Base-by-base conservation (phyloP, 1,284 basidiomycete genomes). In the Chondrostereum purpureum region DNA sequence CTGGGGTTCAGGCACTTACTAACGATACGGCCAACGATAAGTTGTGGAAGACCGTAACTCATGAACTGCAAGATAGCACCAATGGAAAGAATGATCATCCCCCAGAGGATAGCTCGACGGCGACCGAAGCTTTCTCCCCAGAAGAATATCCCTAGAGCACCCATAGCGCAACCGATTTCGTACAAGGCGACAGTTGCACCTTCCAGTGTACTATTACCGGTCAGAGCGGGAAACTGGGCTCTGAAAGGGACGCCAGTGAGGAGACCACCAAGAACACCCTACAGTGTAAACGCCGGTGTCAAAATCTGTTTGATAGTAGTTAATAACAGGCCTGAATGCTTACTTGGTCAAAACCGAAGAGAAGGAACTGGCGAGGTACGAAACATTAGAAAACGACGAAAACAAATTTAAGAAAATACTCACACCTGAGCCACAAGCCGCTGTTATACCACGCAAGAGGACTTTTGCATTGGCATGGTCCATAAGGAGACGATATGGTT, bases 81-180 rank as follows among this genome's bases (percentile, higher is more conserved):
- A 31, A 52, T 41, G 34, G 33, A 42, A 19, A 43, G 48, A 18
- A 55, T 42, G 3, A 45, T 33, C 13, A 49, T 21, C 3, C 50
- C 50, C 2, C 48, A 46, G 42, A 50, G 44, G 23, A 55, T 55
- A 3, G 46, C 51, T 14, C 54, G 48, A 34, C 44, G 24, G 24
- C 54, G 49, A 4, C 54, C 54, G n/a, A 55, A 42, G 10, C 21
- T 43, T 46, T 55, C 54, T 13, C 54, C 54, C 23, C 31, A 42
- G 39, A 41, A 42, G 27, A 46, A 46, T n/a, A 46, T 46, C 10
- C 38, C 31, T 10, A 44, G 19, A 21, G 43, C 43, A 13, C 43
- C 45, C 13, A 42, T 1, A 2, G 45, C 45, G 20, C 45, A 46
- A n/a, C 45, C 45, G 16, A 46, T 46, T 18, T 46, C 45, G 33